Evolutionary conservation across 768 basidiomycete genomes (phyloP).

Genomic region (Holtermanniella nyarrowii): DNA sequence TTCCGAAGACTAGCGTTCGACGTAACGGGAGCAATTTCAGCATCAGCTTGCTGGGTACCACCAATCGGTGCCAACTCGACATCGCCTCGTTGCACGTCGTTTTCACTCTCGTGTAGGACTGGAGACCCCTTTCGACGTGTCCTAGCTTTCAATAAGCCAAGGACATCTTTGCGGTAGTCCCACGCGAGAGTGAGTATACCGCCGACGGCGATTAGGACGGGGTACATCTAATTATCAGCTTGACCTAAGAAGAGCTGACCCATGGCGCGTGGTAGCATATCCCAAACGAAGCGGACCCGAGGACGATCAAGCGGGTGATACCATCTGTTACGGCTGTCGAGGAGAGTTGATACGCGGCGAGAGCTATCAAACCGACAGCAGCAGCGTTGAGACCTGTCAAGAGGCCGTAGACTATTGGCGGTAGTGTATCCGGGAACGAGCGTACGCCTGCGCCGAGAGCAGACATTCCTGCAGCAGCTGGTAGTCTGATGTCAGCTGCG

Average conservation of each 20-base stretch:
- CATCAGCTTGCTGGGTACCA: neutral
- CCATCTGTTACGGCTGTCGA: constrained; percentile 47
- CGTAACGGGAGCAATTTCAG: too few species aligned
- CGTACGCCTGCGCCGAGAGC: constrained; percentile 46
- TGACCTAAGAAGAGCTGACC: too few species aligned
- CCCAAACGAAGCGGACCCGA: constrained; percentile 46
- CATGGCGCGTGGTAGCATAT: constrained; percentile 50
- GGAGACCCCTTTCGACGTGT: neutral
- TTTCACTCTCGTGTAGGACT: neutral
- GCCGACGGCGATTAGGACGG: constrained; percentile 45
- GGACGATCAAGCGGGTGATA: constrained; percentile 44
- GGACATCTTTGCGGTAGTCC: constrained; percentile 39
- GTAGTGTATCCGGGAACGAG: constrained; percentile 44
- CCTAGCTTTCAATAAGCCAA: neutral
- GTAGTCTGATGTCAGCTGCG: too few species aligned
- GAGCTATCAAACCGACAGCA: constrained; percentile 50
- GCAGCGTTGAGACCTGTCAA: constrained; percentile 51
- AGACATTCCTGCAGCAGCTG: constrained; percentile 48
- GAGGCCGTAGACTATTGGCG: constrained; percentile 47
- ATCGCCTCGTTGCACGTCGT: too few species aligned
- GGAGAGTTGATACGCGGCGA: constrained; percentile 48
- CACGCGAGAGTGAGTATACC: constrained; percentile 44
- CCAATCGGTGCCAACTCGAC: neutral
- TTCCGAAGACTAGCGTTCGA: too few species aligned
- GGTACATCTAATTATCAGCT: too few species aligned